Evolutionary conservation across 768 basidiomycete genomes (phyloP).

Genomic region (Tylopilus sp.): DNA sequence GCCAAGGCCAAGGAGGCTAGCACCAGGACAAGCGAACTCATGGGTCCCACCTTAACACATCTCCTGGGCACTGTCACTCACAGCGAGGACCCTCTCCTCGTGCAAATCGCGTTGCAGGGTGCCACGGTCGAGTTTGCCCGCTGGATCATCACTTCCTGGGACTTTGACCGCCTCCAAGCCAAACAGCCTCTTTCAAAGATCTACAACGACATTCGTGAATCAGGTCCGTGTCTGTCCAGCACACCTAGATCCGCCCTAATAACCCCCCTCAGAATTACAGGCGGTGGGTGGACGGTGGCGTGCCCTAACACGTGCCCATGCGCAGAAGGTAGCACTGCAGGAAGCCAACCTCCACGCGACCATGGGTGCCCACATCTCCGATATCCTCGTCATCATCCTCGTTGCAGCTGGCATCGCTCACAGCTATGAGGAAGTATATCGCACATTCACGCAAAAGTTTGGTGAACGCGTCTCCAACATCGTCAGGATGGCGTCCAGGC

Average conservation of each 20-base stretch:
- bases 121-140: conserved; percentile 30
- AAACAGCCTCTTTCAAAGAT: conserved; percentile 26
- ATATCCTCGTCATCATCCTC: conserved; percentile 42
- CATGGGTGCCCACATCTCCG: conserved; percentile 43
- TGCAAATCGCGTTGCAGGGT: no score
- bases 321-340: conserved; percentile 33
- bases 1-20: no score
- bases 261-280: conserved; percentile 42
- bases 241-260: conserved; percentile 4
- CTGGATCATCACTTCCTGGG: conserved; percentile 36
- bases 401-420: conserved; percentile 39
- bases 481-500: no score
- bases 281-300: conserved; percentile 55
- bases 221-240: neutral
- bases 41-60: conserved; percentile 26
- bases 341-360: conserved; percentile 31
- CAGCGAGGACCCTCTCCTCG: no score
- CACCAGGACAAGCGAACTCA: conserved; percentile 30
- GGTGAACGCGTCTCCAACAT: no score
- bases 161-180: conserved; percentile 30
- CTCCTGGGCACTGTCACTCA: conserved; percentile 25
- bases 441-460: no score
- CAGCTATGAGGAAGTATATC: conserved; percentile 31
- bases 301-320: conserved; percentile 48
- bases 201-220: no score